Conservation (phyloP, 805 yeast genomes). For the Peterozyma toletana region DNA sequence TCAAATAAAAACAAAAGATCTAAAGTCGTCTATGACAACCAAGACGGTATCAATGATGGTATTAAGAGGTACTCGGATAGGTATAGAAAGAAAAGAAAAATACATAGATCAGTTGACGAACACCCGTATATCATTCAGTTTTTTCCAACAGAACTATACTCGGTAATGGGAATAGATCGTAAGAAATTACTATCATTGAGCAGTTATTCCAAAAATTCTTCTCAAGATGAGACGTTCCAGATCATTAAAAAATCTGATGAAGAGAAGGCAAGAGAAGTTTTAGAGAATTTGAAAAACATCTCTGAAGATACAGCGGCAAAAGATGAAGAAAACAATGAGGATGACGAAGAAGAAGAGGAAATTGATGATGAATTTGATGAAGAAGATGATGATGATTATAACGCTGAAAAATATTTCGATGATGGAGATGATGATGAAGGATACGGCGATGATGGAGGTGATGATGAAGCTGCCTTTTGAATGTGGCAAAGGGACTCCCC, state of each 20-base stretch:
- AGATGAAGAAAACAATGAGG: conserved; percentile 29
- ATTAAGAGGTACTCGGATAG: conserved; percentile 77
- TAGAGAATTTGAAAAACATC: conserved; percentile 25
- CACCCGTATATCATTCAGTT: conserved; percentile 67
- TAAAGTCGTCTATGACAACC: conserved; percentile 24
- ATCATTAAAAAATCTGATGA: conserved; percentile 10
- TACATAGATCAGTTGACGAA: conserved; percentile 67
- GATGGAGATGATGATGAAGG: conserved; percentile 62
- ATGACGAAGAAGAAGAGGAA: conserved; percentile 44
- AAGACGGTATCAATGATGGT: conserved; percentile 52
- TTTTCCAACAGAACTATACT: conserved; percentile 73
- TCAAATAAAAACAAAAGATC: conserved; percentile 13
- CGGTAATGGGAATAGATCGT: conserved; percentile 58
- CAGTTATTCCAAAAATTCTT: conserved; percentile 24
- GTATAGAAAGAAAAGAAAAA: conserved; percentile 62
- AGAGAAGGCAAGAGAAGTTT: conserved; percentile 18
- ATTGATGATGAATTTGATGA: conserved; percentile 65
- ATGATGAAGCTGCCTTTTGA: conserved; percentile 64
- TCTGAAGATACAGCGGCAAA: conserved; percentile 28
- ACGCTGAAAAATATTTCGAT: conserved; percentile 75
- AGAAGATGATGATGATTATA: conserved; percentile 72
- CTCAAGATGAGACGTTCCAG: conserved; percentile 3
- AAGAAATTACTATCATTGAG: conserved; percentile 37
- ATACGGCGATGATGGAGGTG: conserved; percentile 51
- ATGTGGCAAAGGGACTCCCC: no score